Conservation (phyloP, 179 eudicot species). For the Gypsophila paniculata region DNA sequence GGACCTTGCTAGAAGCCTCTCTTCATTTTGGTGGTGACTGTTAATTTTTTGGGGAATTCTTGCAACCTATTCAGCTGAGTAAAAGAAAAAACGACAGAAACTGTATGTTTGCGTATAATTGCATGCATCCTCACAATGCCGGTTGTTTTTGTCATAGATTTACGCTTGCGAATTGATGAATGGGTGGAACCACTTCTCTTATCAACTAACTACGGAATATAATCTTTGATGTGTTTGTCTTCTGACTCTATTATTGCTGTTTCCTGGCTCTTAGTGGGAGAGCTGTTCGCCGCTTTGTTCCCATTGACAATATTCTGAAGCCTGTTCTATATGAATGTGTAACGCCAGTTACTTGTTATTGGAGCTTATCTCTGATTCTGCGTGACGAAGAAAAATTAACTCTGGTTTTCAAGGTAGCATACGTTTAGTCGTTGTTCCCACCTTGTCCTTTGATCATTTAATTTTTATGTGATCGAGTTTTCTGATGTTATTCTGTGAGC, state of each 20-base stretch:
- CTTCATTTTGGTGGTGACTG: neutral
- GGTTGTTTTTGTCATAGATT: neutral
- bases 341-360: slow-evolving; percentile 90
- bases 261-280: slow-evolving; percentile 52
- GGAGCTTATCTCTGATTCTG: slow-evolving; percentile 77
- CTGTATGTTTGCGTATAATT: neutral
- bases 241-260: neutral
- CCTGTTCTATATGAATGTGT: slow-evolving; percentile 83
- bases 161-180: too few relatives aligned
- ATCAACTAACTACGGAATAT: neutral
- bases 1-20: neutral
- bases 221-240: neutral
- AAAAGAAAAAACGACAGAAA: neutral
- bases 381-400: slow-evolving; percentile 62
- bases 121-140: neutral
- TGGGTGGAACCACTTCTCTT: slow-evolving; percentile 4
- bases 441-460: neutral
- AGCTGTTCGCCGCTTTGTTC: slow-evolving; percentile 57
- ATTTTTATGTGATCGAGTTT: neutral
- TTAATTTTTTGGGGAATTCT: neutral
- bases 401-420: slow-evolving; percentile 67
- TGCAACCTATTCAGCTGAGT: neutral
- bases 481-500: too few relatives aligned
- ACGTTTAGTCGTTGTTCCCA: neutral
- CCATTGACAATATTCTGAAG: slow-evolving; percentile 73